phyloP scores from a whole-genome alignment of 1,284 basidiomycete species.

The Tetrapyrgos nigripes region DNA sequence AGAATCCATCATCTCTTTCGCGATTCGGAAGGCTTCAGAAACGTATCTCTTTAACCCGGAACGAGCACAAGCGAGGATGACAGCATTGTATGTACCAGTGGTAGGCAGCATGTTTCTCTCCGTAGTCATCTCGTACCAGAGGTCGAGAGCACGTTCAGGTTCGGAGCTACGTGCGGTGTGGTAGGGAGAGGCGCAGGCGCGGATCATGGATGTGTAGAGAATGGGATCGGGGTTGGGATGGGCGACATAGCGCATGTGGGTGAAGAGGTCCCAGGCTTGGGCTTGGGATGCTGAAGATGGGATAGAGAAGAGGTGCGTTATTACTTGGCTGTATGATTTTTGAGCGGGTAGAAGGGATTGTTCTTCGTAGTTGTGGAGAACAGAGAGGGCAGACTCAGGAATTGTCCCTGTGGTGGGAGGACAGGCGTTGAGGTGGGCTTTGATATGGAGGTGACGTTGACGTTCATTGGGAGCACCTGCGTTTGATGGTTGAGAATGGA shows the following conservation, averaged over 20 bases:
- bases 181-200: conserved; percentile 71
- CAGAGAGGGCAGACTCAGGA: conserved; percentile 60
- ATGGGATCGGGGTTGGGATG: conserved; percentile 81
- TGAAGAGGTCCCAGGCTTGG: conserved; percentile 92
- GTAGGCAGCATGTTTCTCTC: conserved; percentile 71
- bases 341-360: conserved; percentile 65
- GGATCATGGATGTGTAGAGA: conserved; percentile 89
- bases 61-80: conserved; percentile 80
- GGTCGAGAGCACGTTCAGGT: conserved; percentile 90
- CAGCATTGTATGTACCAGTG: conserved; percentile 77
- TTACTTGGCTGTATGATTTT: conserved; percentile 67
- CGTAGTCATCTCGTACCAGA: conserved; percentile 92
- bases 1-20: conserved; percentile 82
- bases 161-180: conserved; percentile 59
- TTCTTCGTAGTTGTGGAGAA: conserved; percentile 72
- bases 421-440: conserved; percentile 57
- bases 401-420: conserved; percentile 41
- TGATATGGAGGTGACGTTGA: conserved; percentile 74
- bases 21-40: conserved; percentile 79
- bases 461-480: conserved; percentile 53
- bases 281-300: conserved; percentile 59
- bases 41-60: conserved; percentile 68
- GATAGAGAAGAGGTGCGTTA: conserved; percentile 64
- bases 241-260: conserved; percentile 95
- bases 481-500: conserved; percentile 3